phyloP scores from a whole-genome alignment of 805 yeast genomes.

The Candida easanensis region DNA sequence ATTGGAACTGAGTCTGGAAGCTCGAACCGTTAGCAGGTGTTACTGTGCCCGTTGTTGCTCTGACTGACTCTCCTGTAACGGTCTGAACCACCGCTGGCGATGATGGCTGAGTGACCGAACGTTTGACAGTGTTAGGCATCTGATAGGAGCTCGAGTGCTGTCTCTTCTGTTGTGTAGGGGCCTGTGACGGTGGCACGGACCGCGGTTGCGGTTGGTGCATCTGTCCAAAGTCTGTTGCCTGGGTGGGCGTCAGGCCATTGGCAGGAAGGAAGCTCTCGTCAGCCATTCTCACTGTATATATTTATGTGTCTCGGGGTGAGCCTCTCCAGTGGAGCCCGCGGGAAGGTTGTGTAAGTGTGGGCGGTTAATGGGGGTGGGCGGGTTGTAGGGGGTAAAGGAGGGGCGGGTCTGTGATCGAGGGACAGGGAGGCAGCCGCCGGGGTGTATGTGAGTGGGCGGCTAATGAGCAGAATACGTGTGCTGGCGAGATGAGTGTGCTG shows the following conservation, averaged over 20 bases:
- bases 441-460: no score
- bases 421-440: neutral
- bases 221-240: neutral
- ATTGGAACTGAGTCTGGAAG: conserved; percentile 4
- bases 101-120: conserved; percentile 15
- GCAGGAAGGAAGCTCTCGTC: neutral
- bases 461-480: no score
- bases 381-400: neutral
- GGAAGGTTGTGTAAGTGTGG: neutral
- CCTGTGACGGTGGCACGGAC: neutral
- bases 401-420: no score
- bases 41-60: conserved; percentile 13
- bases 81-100: conserved; percentile 6
- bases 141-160: conserved; percentile 24
- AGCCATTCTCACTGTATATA: neutral
- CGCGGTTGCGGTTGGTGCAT: conserved; percentile 6
- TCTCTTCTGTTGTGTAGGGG: conserved; percentile 19
- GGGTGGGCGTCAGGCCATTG: neutral
- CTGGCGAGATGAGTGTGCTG: no score
- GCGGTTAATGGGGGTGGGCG: neutral
- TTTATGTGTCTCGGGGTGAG: neutral
- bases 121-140: conserved; percentile 16
- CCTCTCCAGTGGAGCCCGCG: no score
- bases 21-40: conserved; percentile 12
- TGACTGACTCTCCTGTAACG: conserved; percentile 9